phyloP scores from a whole-genome alignment of 176 grass and related monocot genomes.

The Otatea glauca region DNA sequence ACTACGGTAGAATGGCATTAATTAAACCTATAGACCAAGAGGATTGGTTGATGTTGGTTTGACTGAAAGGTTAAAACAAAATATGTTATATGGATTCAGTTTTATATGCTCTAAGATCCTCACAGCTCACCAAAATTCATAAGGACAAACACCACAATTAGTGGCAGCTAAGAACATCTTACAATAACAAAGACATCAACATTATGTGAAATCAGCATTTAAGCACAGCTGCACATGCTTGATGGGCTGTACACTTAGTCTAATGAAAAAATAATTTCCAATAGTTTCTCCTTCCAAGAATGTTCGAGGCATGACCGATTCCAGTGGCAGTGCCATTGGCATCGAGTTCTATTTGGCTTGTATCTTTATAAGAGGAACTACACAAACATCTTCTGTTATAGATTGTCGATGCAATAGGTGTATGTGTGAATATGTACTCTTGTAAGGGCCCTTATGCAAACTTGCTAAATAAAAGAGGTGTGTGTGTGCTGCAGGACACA shows the following conservation, averaged over 20 bases:
- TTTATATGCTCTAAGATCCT: constrained; percentile 32
- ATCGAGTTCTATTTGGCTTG: neutral
- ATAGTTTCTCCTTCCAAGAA: neutral
- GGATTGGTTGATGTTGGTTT: neutral
- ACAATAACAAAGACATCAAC: constrained; percentile 1
- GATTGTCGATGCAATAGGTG: neutral
- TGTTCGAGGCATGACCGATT: neutral
- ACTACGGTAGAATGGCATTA: neutral
- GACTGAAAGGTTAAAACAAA: neutral
- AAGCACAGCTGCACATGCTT: neutral
- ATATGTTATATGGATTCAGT: constrained; percentile 15
- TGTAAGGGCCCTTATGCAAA: too few relatives aligned
- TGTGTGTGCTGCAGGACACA: too few relatives aligned
- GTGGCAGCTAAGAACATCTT: constrained; percentile 1
- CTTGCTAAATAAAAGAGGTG: too few relatives aligned
- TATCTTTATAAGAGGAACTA: neutral
- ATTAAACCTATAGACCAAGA: neutral
- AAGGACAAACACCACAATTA: neutral
- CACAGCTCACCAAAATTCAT: neutral
- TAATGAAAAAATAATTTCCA: constrained; percentile 17
- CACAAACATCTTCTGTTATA: neutral
- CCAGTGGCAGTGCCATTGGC: neutral
- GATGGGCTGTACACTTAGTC: constrained; percentile 14
- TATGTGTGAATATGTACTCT: too few relatives aligned
- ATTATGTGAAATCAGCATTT: neutral